Evolutionary conservation across 768 basidiomycete genomes (phyloP), one percentile per base, ranked within the genome.

Genomic region (Imleria badia): DNA sequence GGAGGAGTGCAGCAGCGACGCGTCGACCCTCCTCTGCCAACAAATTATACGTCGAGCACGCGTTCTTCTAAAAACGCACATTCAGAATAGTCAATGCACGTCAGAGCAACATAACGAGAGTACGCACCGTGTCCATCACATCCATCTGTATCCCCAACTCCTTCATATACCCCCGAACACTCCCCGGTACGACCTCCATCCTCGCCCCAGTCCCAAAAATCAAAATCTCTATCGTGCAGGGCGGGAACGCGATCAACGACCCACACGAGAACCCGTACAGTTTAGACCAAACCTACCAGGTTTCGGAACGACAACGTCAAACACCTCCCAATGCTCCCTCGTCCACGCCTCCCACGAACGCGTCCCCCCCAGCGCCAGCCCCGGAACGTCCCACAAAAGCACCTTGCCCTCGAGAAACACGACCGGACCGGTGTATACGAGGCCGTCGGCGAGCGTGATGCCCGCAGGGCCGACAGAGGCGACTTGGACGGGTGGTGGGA

Each of bases 31-130:
- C 96, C 69, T 99, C 96, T 0, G 88, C 73, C 43, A 99, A 78
- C 22, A 99, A 69, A 70, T 99, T 98, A 72, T 94, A 99, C 0
- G 96, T 98, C 26, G 95, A 88, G 63, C 92, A 94, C 17, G 95
- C 96, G 67, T 95, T 97, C 64, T 91, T 77, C 94, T 90, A 31
- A 30, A 30, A 22, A 19, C 31, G 17, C 36, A 19, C 23, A 31
- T 20, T 9, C 9, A 48, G 26, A 13, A 26, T n/a, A n/a, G n/a
- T n/a, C n/a, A n/a, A n/a, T n/a, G 6, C 26, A 26, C 26, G 26
- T 26, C 26, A 26, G 26, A 26, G 6, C 26, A 26, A 26, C 26
- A 26, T 6, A 3, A n/a, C 29, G 48, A 31, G 48, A 31, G 29
- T 33, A 76, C 83, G 30, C 54, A 89, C 88, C 36, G 89, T 87